Base-by-base conservation (phyloP, 2,329 filamentous ascomycete genomes). In the Microcyclospora pomicola region DNA sequence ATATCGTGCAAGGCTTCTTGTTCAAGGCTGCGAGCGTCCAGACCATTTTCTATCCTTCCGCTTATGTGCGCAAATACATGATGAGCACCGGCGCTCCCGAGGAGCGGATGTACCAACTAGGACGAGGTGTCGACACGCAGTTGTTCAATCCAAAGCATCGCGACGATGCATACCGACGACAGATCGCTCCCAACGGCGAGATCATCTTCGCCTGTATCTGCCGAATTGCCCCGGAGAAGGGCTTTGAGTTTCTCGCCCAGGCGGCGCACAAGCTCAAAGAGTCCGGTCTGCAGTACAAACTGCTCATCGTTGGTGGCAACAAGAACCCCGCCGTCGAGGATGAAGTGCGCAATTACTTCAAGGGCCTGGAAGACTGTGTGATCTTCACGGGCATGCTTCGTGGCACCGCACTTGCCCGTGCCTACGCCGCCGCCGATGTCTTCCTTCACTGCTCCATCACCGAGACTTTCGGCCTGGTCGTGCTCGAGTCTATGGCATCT, bases 381-480 rank as follows among this genome's bases (percentile, higher is more conserved):
- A 50, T 74, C n/a, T 82, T 82, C 53, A 72, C 76, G 0, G 77
- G 78, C 0, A 77, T 81, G 59, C 66, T 73, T 46, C 67, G 71
- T 0, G 77, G 77, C 9, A 66, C 67, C 35, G 66, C 68, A 2
- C 64, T 82, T 7, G 77, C 76, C n/a, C 62, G 66, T n/a, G 71
- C 73, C 9, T 83, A 81, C 46, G 77, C 79, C 2, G 73, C 72
- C 3, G 77, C 72, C 1, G 77, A 82, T 50, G 47, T 82, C n/a
- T 82, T 82, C 51, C 58, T 82, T 11, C 77, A 82, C 59, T 80
- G 76, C 58, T 82, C 75, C 15, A 64, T 82, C 40, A 82, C 77
- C 1, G 78, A 82, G 56, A 82, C 78, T 0, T 82, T 82, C 54
- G 78, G 78, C 0, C 62, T 82, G 9, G 77, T 82, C 0, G 77